phyloP scores from a whole-genome alignment of 2,329 filamentous ascomycete species.

The Purpureocillium lavendulum region DNA sequence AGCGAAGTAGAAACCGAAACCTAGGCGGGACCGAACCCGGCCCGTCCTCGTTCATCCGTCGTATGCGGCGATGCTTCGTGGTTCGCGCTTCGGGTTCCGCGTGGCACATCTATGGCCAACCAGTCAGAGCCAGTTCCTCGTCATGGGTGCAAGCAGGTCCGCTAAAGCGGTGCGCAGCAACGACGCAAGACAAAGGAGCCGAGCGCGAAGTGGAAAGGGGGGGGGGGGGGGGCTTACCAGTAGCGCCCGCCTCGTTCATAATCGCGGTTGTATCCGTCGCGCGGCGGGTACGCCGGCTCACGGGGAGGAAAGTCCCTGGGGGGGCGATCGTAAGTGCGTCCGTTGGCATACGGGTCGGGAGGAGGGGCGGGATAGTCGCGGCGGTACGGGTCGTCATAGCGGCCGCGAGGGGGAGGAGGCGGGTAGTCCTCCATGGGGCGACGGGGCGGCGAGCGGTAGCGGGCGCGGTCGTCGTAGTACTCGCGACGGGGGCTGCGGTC shows the following conservation, averaged over 20 bases:
- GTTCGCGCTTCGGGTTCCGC: not conserved
- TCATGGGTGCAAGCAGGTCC: constrained; percentile 3
- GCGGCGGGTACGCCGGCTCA: constrained; percentile 27
- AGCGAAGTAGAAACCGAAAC: no score
- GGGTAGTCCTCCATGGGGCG: constrained; percentile 72
- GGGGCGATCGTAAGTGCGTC: constrained; percentile 49
- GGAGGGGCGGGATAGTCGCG: constrained; percentile 58
- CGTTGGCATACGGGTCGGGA: constrained; percentile 53
- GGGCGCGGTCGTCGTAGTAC: constrained; percentile 78
- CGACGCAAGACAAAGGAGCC: constrained; percentile 11
- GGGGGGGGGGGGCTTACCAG: constrained; percentile 35
- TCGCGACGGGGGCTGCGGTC: constrained; percentile 79
- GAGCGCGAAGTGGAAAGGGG: no score
- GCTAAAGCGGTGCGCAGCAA: not conserved
- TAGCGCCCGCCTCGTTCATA: constrained; percentile 43
- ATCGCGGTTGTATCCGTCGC: constrained; percentile 34
- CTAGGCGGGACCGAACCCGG: no score
- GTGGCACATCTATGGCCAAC: constrained; percentile 22
- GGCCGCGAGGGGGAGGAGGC: constrained; percentile 46
- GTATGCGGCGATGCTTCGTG: not conserved
- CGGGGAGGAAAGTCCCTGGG: constrained; percentile 42
- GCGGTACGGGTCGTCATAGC: constrained; percentile 73
- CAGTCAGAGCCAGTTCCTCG: constrained; percentile 25
- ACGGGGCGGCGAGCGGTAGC: constrained; percentile 73
- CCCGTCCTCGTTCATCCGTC: not conserved